Base-by-base conservation (phyloP, 2,329 filamentous ascomycete genomes). In the Ceratocystis eucalypticola region DNA sequence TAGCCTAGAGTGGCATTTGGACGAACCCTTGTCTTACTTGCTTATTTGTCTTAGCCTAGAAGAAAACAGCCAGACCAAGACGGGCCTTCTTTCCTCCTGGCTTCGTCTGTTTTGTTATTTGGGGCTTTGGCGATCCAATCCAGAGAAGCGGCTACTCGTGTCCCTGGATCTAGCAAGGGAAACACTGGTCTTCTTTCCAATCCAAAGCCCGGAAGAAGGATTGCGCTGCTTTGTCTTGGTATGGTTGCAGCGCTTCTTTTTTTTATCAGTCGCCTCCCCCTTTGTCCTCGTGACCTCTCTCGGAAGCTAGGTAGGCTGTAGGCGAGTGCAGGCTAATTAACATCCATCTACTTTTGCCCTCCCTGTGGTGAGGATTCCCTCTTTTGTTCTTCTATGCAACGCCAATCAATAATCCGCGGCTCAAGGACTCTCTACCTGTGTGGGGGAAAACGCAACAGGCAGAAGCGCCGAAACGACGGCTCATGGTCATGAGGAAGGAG, bases 41-140 rank as follows among this genome's bases (percentile, higher is more conserved):
- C 48, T n/a, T 48, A n/a, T 48, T 10, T 48, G 17, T 22, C 46
- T 48, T 22, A 1, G 17, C 6, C 46, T 48, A 22, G 48, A 22
- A 28, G 20, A 25, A 53, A 53, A 22, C 46, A 48, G 22, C 20
- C 48, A 53, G 48, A 25, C 48, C 17, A 41, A 15, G 10, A 41
- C 37, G 3, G 37, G 37, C 37, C 37, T 41, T 5, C 37, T 41
- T 41, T 41, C 37, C 37, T 41, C 37, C 37, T 41, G 4, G 10
- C 37, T 41, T 15, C 37, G 37, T 41, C 12, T 53, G 48, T 53
- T 15, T 15, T 53, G 48, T 62, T 45, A 15, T 25, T 45, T 22
- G 37, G 37, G 10, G 37, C 44, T 44, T 45, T 62, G 59, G 59
- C 59, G 59, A 45, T 12, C 59, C 59, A 62, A 62, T 62, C 59